Percentiles rank a stretch among this genome's conserved stretches.
Evolutionary conservation across 352 stramenopile genomes (phyloP).

Genomic region (Pythium monospermum): DNA sequence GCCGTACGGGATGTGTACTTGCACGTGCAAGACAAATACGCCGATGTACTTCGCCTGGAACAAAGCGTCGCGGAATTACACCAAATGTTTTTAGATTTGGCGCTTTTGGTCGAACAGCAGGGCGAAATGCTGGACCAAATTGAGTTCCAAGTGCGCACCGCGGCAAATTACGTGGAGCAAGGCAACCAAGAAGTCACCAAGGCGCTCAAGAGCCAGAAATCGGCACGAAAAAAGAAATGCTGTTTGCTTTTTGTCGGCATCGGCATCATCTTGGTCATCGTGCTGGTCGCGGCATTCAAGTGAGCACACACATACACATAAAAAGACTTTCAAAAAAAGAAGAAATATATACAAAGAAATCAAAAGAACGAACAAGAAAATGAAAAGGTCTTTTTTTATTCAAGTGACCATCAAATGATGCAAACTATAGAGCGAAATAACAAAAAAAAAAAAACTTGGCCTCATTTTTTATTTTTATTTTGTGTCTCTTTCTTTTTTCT

Average conservation of each 20-base stretch:
- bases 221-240: conserved; percentile 96
- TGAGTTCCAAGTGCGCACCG: conserved; percentile 92
- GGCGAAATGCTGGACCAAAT: conserved; percentile 98
- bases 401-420: too few species aligned
- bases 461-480: too few species aligned
- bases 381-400: too few species aligned
- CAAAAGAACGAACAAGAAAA: too few species aligned
- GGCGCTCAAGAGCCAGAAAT: conserved; percentile 95
- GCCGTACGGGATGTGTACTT: conserved; percentile 91
- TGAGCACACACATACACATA: conserved; percentile 21
- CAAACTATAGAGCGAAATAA: too few species aligned
- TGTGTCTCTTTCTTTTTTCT: too few species aligned
- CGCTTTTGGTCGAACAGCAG: conserved; percentile 96
- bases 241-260: conserved; percentile 79
- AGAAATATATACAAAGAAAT: too few species aligned
- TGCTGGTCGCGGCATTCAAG: conserved; percentile 69
- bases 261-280: conserved; percentile 72
- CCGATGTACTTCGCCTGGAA: conserved; percentile 96
- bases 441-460: too few species aligned
- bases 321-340: conserved; percentile 3
- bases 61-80: conserved; percentile 96
- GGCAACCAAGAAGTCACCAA: conserved; percentile 94
- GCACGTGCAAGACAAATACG: conserved; percentile 97
- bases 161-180: conserved; percentile 96
- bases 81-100: conserved; percentile 99